Evolutionary conservation across 768 basidiomycete species (phyloP), one percentile per base, ranked within the genome.

Genomic region (Peribolospora kevripleyi): DNA sequence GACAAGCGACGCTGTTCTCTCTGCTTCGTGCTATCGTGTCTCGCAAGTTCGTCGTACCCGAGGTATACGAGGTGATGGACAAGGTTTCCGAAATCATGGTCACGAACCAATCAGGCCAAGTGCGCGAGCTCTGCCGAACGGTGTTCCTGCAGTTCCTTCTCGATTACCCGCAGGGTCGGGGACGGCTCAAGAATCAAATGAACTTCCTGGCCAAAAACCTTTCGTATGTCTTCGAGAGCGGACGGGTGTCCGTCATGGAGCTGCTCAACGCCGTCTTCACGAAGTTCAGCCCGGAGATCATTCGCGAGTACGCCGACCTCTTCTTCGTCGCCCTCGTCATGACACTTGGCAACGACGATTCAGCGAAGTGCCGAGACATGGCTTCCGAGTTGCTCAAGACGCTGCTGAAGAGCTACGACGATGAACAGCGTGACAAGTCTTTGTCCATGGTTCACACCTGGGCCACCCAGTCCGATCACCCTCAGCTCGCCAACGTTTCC

Each of bases 1-100:
- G 86, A 5, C 93, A 98, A 67, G 76, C 75, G 3, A 74, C 85
- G 7, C 81, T 84, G 6, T 97, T 98, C 66, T 70, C 82, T 1
- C 75, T 97, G 61, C 75, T 98, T 11, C 81, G 86, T 7, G 82
- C 88, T 37, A 86, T 97, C 60, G 79, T 97, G 11, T 75, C 81
- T 5, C 78, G 90, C 41, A 85, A 84, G 64, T 83, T 97, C 59
- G 79, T 97, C 41, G 84, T 91, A 0, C 85, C 85, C 0, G 93
- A 97, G 67, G 81, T 98, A 52, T 98, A 98, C 69, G 90, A 97
- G 66, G 69, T 90, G 42, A 95, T 98, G 90, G 84, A 85, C 57
- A 79, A 79, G 56, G 79, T 95, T 25, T 79, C 86, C 3, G 81
- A 86, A 60, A 77, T 91, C 61, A 79, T 93, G 74, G 85, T 98